Evolutionary conservation across 2,329 filamentous ascomycete species (phyloP).

Genomic region (Aspergillus vadensis): DNA sequence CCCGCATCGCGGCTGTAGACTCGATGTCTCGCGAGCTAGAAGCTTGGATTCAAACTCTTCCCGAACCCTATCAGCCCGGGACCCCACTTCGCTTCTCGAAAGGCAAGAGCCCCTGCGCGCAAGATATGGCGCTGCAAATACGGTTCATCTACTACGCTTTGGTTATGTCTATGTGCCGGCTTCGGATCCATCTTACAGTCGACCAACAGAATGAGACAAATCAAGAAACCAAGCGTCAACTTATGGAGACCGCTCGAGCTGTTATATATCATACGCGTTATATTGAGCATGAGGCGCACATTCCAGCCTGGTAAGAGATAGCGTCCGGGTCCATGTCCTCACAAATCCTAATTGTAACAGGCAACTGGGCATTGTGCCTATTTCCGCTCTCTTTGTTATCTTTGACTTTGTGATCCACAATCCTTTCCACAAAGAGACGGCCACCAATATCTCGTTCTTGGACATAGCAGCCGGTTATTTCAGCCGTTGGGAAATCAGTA

Average conservation of each 20-base stretch:
- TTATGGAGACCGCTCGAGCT: not conserved
- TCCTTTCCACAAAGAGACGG: constrained; percentile 38
- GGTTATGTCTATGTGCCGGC: not conserved
- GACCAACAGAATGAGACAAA: not conserved
- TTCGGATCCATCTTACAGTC: not conserved
- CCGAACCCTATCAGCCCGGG: constrained; percentile 23
- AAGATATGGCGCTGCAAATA: not conserved
- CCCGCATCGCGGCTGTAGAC: constrained; percentile 26
- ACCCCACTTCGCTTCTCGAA: not conserved
- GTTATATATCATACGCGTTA: not conserved
- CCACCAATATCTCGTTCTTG: constrained; percentile 42
- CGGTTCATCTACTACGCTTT: not conserved
- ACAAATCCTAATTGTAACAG: constrained; percentile 9
- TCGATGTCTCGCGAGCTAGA: constrained; percentile 31
- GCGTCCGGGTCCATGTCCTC: constrained; percentile 6
- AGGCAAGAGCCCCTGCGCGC: not conserved
- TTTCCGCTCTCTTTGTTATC: constrained; percentile 44
- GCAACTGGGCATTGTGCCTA: constrained; percentile 39
- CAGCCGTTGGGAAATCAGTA: constrained; percentile 43
- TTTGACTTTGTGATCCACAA: constrained; percentile 48
- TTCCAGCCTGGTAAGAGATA: constrained; percentile 36
- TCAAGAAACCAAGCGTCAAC: not conserved
- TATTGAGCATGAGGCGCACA: constrained; percentile 23
- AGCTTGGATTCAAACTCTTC: constrained; percentile 34
- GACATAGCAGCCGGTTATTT: constrained; percentile 50